Evolutionary conservation across 2,329 filamentous ascomycete species (phyloP), one percentile per base, ranked within the genome.

Genomic region (Ceratocystis eucalypticola): DNA sequence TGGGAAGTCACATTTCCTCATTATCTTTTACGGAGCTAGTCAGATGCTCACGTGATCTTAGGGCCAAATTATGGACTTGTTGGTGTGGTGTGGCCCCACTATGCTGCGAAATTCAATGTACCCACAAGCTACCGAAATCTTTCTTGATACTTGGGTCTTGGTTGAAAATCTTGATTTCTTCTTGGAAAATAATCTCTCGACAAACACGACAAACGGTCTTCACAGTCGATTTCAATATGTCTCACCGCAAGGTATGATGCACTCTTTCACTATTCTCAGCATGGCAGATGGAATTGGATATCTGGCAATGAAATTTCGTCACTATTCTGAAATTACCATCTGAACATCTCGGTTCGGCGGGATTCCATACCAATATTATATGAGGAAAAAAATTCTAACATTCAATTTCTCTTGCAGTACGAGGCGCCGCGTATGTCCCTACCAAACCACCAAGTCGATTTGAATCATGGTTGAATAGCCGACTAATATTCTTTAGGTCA

Each of bases 341-440:
- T 41, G 37, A 3, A 41, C 10, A 41, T 41, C 3, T 25, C 48
- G 15, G 22, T 65, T 37, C 25, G 28, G 4, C 12, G 37, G 10
- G 10, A 15, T 15, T 15, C 12, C 3, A 15, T 41, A 41, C 15
- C 44, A 22, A 25, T 17, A 28, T 15, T 5, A 12, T 8, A 41
- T 28, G 37, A n/a, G 15, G 61, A 53, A 17, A 46, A 46, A 50
- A 30, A 7, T 63, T 33, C 66, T 68, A 68, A 68, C 66, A 55
- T 48, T 59, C 30, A n/a, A 20, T 12, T 15, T 53, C 37, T 41
- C 15, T 37, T 69, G 45, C 48, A 84, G 80, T 83, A 78, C 76
- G 81, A 95, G 86, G 92, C 92, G 78, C 92, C 92, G 77, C 89
- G 93, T 67, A 67, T 67, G 66, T 67, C 41, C 15, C n/a, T n/a